These are phyloP conservation scores for Craspedostauros australis DNA, from an alignment of 108 stramenopile genomes.

Conservation along the genomic window DNA sequence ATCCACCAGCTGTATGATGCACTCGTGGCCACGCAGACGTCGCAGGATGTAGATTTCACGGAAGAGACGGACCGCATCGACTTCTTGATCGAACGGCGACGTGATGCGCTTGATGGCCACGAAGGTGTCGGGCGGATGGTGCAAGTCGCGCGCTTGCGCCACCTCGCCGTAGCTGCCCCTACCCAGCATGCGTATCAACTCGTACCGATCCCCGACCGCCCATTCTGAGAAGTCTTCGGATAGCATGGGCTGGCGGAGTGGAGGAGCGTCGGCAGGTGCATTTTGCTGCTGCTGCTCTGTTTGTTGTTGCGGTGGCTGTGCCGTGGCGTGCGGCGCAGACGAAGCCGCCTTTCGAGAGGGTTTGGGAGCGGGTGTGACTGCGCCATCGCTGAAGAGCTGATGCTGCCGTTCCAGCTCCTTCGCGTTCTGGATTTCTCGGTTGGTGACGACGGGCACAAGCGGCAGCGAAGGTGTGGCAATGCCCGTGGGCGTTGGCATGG, in stretches of 20 bases:
- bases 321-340: neutral
- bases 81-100: constrained; percentile 90
- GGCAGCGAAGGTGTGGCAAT: constrained; percentile 30
- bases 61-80: constrained; percentile 86
- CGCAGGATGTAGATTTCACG: constrained; percentile 93
- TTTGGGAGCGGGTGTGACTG: constrained; percentile 36
- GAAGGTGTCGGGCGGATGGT: constrained; percentile 33
- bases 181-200: constrained; percentile 82
- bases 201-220: constrained; percentile 89
- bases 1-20: constrained; percentile 89
- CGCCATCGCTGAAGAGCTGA: constrained; percentile 15
- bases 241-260: neutral
- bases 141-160: constrained; percentile 87
- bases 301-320: neutral
- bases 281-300: neutral
- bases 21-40: constrained; percentile 76
- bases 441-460: too few species aligned
- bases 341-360: neutral
- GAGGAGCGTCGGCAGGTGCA: neutral
- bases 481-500: constrained; percentile 1
- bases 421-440: constrained; percentile 28
- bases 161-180: constrained; percentile 96
- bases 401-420: constrained; percentile 21
- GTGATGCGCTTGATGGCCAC: constrained; percentile 95
- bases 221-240: constrained; percentile 80